Conservation (phyloP, 345 rosid species). For the Aquilaria sinensis region DNA sequence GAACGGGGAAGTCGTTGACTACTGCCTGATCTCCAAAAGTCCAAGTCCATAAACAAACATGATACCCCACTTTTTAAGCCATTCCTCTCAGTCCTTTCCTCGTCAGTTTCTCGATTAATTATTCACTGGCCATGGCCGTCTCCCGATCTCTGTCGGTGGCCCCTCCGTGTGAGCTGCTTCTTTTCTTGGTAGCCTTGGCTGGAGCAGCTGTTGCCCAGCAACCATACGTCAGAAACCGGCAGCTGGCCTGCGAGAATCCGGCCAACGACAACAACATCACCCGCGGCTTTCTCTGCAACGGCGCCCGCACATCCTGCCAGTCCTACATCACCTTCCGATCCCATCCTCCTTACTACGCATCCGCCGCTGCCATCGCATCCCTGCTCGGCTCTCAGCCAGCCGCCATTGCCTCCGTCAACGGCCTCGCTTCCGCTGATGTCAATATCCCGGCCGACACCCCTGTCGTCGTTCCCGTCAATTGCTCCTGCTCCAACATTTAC, state of each 20-base stretch:
- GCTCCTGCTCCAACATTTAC: slow-evolving; percentile 46
- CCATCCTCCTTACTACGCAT: slow-evolving; percentile 29
- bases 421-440: slow-evolving; percentile 31
- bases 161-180: too few species aligned
- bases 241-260: slow-evolving; percentile 30
- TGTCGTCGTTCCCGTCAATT: slow-evolving; percentile 51
- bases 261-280: slow-evolving; percentile 28
- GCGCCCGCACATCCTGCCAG: slow-evolving; percentile 35
- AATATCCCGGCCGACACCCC: slow-evolving; percentile 22
- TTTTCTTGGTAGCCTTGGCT: too few species aligned
- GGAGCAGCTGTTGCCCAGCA: slow-evolving; percentile 35
- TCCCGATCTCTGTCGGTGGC: too few species aligned
- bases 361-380: slow-evolving; percentile 31
- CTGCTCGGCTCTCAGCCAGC: slow-evolving; percentile 35
- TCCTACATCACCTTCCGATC: slow-evolving; percentile 80
- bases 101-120: too few species aligned
- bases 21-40: too few species aligned
- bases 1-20: too few species aligned
- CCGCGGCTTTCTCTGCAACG: slow-evolving; percentile 48
- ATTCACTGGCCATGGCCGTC: too few species aligned
- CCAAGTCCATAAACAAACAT: too few species aligned
- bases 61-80: too few species aligned
- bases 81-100: too few species aligned
- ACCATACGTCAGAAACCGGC: slow-evolving; percentile 52
- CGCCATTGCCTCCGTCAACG: slow-evolving; percentile 50